Evolutionary conservation across 1,284 basidiomycete genomes (phyloP).

Genomic region (Tremellales sp.): DNA sequence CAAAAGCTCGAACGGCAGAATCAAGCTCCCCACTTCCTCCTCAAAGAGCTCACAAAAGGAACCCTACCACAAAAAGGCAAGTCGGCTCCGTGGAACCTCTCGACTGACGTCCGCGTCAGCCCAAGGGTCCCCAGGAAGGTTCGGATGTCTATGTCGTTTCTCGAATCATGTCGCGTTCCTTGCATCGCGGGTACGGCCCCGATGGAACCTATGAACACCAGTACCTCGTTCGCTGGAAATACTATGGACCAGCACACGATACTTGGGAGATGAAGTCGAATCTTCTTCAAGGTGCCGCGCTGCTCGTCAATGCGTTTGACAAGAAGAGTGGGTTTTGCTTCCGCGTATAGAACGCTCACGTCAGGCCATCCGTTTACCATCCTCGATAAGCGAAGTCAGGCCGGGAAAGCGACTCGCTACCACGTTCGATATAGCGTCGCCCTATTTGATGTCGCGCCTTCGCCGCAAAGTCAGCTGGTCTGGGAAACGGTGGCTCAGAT

Average conservation of each 20-base stretch:
- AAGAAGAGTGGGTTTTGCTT: conserved; percentile 13
- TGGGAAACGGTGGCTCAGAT: conserved; percentile 24
- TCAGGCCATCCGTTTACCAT: conserved; percentile 26
- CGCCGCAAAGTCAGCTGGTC: conserved; percentile 17
- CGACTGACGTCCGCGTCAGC: too few relatives aligned
- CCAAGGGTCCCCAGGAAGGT: too few relatives aligned
- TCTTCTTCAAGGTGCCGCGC: conserved; percentile 53
- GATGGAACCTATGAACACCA: conserved; percentile 31
- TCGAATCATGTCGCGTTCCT: conserved; percentile 28
- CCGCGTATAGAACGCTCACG: not conserved
- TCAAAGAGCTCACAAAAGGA: too few relatives aligned
- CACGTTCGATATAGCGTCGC: conserved; percentile 20
- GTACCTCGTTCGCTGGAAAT: conserved; percentile 60
- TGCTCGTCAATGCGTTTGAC: conserved; percentile 48
- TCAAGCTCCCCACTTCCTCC: too few relatives aligned
- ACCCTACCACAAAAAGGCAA: too few relatives aligned
- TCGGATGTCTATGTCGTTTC: conserved; percentile 15
- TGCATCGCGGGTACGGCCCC: conserved; percentile 5
- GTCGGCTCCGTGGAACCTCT: too few relatives aligned
- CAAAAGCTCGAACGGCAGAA: too few relatives aligned
- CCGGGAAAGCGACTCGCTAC: conserved; percentile 6
- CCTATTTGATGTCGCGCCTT: conserved; percentile 1
- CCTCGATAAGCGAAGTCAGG: conserved; percentile 8
- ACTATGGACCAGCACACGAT: conserved; percentile 57
- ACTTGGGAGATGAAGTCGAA: conserved; percentile 60